Percentiles rank a stretch among this genome's conserved stretches.
Evolutionary conservation across 768 basidiomycete genomes (phyloP).

Genomic region (Boletales sp.): DNA sequence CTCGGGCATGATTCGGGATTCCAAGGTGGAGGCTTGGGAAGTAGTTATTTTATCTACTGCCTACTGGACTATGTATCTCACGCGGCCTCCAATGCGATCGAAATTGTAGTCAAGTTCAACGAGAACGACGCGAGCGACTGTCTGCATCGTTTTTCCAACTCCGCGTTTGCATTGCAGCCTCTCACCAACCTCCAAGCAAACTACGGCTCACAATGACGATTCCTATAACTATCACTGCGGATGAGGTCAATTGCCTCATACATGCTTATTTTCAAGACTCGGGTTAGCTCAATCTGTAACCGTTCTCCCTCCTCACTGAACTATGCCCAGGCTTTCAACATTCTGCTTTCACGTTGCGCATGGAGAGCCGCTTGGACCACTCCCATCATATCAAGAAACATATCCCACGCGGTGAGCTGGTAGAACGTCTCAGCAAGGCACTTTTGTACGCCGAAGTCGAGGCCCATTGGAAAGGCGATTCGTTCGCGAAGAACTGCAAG

Average conservation of each 20-base stretch:
- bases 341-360: conserved; percentile 75
- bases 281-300: conserved; percentile 38
- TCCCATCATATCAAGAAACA: conserved; percentile 68
- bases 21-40: neutral
- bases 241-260: conserved; percentile 83
- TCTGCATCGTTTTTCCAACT: conserved; percentile 13
- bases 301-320: conserved; percentile 6
- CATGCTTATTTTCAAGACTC: conserved; percentile 83
- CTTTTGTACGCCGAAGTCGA: conserved; percentile 81
- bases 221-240: conserved; percentile 66
- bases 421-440: conserved; percentile 77
- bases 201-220: conserved; percentile 30
- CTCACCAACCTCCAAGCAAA: neutral
- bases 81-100: no score
- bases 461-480: conserved; percentile 71
- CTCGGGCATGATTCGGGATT: conserved; percentile 11
- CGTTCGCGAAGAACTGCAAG: conserved; percentile 62
- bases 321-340: conserved; percentile 64
- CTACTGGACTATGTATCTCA: no score
- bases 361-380: conserved; percentile 67
- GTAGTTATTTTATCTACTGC: neutral
- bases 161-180: conserved; percentile 11
- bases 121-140: no score
- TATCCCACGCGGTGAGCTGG: conserved; percentile 76
- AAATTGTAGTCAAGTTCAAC: no score